Evolutionary conservation across 352 stramenopile genomes (phyloP), one percentile per base, ranked within the genome.

Genomic region (Phytophthora capsici): DNA sequence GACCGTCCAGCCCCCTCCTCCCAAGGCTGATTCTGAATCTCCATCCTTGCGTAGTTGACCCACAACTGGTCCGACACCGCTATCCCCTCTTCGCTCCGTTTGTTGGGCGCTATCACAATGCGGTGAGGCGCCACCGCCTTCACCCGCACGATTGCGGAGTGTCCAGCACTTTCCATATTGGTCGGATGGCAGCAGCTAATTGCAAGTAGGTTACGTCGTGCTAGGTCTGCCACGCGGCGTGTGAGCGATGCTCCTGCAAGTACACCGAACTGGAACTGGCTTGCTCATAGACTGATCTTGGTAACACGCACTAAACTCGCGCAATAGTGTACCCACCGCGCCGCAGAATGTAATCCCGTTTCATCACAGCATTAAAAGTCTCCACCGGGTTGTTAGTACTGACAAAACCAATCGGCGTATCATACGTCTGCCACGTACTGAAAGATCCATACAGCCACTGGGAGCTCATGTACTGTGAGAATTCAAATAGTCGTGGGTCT

Each of bases 1-100:
- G 1, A 66, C 48, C 1, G 19, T 9, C 41, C 58, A 54, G 1
- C 57, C 57, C 10, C 16, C n/a, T 6, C 5, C 20, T n/a, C n/a
- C n/a, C n/a, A n/a, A n/a, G 41, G 49, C 3, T 66, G 5, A 5
- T n/a, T 20, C 16, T 44, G 1, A 3, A 52, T 26, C n/a, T 62
- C 59, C 45, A 51, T 57, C 1, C 51, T 16, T 5, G 51, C 36
- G 14, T 62, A 68, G 16, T 36, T 36, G 30, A 7, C 30, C 30
- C 30, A 7, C 30, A 36, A 13, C 30, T 36, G 30, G 12, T 7
- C 30, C 1, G 30, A 36, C 30, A 36, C 30, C 30, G 30, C 30
- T 36, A 36, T 36, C 7, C 30, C 30, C 30, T 1, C 7, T 12
- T 36, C 30, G 12, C 30, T 36, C 0, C 2, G 30, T 36, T 36